A percentile compares a stretch with the other conserved stretches of the same genome.
phyloP scores from a whole-genome alignment of 768 basidiomycete genomes.

The Lepiota brunneoincarnata region DNA sequence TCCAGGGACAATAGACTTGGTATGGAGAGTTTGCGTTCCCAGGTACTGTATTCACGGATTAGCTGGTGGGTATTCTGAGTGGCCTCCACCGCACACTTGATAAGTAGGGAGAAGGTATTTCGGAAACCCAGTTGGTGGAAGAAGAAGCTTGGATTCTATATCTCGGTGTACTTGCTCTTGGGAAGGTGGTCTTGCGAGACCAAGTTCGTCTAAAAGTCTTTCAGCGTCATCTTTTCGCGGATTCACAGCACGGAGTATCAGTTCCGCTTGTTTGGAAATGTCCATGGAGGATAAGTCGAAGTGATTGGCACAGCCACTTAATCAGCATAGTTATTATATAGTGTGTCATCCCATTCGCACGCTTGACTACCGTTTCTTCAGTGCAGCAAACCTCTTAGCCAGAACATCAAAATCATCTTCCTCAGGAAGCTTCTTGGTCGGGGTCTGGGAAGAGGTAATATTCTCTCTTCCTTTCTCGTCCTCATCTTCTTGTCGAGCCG shows the following conservation, averaged over 20 bases:
- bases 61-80: constrained; percentile 5
- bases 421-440: constrained; percentile 18
- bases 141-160: constrained; percentile 73
- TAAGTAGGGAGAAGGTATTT: constrained; percentile 75
- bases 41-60: constrained; percentile 49
- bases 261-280: constrained; percentile 23
- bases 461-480: constrained; percentile 17
- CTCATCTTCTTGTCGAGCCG: background rate
- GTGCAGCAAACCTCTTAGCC: constrained; percentile 75
- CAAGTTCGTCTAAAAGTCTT: constrained; percentile 50
- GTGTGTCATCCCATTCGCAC: constrained; percentile 26
- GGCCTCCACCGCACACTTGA: constrained; percentile 65
- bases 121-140: constrained; percentile 65
- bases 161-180: constrained; percentile 58
- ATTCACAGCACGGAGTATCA: constrained; percentile 47
- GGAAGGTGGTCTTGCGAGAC: constrained; percentile 55
- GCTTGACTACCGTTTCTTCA: constrained; percentile 80
- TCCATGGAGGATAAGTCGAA: constrained; percentile 27
- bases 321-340: background rate
- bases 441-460: constrained; percentile 21
- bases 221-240: constrained; percentile 39
- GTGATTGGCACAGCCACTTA: constrained; percentile 9
- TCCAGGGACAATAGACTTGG: constrained; percentile 61
- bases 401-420: constrained; percentile 78
- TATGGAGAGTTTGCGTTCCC: constrained; percentile 61